phyloP scores from a whole-genome alignment of 2,329 filamentous ascomycete genomes.

The Fusarium sarcochroum region DNA sequence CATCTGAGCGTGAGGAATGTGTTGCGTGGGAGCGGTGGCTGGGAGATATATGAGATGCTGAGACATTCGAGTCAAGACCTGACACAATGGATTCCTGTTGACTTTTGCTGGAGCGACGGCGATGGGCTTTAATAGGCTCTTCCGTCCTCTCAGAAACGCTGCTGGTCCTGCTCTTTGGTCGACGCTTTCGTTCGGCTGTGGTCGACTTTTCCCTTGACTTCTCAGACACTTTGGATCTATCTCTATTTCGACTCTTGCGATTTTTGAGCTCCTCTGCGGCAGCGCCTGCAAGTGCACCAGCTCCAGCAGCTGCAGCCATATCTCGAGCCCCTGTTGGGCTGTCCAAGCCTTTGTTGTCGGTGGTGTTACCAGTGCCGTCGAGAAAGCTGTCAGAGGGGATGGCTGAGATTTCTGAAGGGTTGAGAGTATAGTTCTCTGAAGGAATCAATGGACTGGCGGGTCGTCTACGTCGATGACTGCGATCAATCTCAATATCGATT shows the following conservation, averaged over 20 bases:
- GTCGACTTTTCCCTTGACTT: slow-evolving; percentile 61
- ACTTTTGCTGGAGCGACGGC: slow-evolving; percentile 66
- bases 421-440: slow-evolving; percentile 73
- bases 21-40: slow-evolving; percentile 70
- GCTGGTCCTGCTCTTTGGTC: slow-evolving; percentile 64
- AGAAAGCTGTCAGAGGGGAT: slow-evolving; percentile 74
- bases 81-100: slow-evolving; percentile 68
- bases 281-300: slow-evolving; percentile 54
- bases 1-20: slow-evolving; percentile 65
- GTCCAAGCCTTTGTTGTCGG: slow-evolving; percentile 58
- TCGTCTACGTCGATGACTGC: slow-evolving; percentile 68
- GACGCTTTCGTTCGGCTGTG: slow-evolving; percentile 60
- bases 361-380: slow-evolving; percentile 68
- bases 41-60: slow-evolving; percentile 67
- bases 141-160: slow-evolving; percentile 63
- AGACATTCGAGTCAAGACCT: slow-evolving; percentile 66
- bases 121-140: slow-evolving; percentile 62
- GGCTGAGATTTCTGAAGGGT: slow-evolving; percentile 88
- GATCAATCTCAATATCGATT: slow-evolving; percentile 90
- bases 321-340: slow-evolving; percentile 56
- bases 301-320: slow-evolving; percentile 55
- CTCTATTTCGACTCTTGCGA: slow-evolving; percentile 62
- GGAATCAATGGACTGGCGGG: slow-evolving; percentile 78
- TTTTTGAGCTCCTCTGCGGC: slow-evolving; percentile 60
- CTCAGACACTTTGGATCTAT: slow-evolving; percentile 58